Percentiles rank a stretch among this genome's conserved stretches.
phyloP scores from a whole-genome alignment of 2,329 filamentous ascomycete species.

The Curvularia verruculosa region DNA sequence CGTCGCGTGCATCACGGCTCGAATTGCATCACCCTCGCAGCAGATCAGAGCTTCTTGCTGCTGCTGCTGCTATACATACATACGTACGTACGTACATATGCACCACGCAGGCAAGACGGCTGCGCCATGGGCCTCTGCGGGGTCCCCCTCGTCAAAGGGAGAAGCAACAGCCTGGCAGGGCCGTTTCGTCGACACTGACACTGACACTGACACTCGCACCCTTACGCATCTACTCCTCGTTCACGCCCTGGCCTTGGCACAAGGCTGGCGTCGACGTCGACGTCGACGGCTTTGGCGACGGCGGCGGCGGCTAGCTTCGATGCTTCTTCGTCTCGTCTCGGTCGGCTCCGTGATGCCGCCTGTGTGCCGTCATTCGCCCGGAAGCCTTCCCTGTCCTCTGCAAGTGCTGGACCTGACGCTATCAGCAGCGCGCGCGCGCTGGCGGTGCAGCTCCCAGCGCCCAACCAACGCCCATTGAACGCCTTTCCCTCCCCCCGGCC shows the following conservation, averaged over 20 bases:
- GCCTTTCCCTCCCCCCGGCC: constrained; percentile 14
- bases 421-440: constrained; percentile 38
- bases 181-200: constrained; percentile 14
- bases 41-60: constrained; percentile 12
- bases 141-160: not conserved
- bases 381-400: constrained; percentile 12
- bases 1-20: constrained; percentile 27
- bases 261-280: constrained; percentile 38
- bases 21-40: constrained; percentile 29
- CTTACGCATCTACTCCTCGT: constrained; percentile 20
- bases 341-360: constrained; percentile 42
- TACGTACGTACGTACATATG: not conserved
- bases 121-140: not conserved
- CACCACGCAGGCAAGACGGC: not conserved
- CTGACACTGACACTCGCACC: not conserved
- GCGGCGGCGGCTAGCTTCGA: constrained; percentile 34
- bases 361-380: constrained; percentile 32
- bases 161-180: not conserved
- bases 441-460: constrained; percentile 32
- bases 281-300: not conserved
- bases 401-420: constrained; percentile 34
- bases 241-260: constrained; percentile 23
- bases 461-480: constrained; percentile 33
- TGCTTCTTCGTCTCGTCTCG: constrained; percentile 42
- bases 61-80: constrained; percentile 22